Evolutionary conservation across 306 rosid species (phyloP).

Genomic region (Gleditsia sinensis): DNA sequence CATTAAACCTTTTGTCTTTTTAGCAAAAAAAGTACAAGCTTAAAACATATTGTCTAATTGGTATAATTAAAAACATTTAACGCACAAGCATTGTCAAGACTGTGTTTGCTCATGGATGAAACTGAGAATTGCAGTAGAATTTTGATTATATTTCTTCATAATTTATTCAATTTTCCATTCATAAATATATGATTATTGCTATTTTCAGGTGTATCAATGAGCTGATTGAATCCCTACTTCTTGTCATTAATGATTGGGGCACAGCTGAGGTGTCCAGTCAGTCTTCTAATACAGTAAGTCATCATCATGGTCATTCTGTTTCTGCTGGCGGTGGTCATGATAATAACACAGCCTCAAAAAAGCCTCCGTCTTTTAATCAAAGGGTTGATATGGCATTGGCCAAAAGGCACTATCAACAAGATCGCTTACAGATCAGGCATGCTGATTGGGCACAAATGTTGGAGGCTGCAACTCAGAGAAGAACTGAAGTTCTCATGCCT

Average conservation of each 20-base stretch:
- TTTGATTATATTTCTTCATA: conserved; percentile 1
- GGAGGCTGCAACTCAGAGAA: conserved; percentile 85
- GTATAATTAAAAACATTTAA: conserved; percentile 4
- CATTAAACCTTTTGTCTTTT: not conserved
- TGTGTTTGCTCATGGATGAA: not conserved
- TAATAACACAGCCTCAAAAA: conserved; percentile 42
- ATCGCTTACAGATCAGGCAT: not conserved
- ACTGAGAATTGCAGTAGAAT: not conserved
- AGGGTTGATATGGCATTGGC: not conserved
- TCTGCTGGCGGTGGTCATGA: conserved; percentile 31
- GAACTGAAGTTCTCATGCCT: conserved; percentile 95
- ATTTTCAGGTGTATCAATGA: conserved; percentile 82
- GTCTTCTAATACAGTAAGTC: conserved; percentile 47
- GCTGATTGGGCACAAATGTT: conserved; percentile 84
- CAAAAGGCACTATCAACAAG: not conserved
- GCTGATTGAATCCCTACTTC: conserved; percentile 70
- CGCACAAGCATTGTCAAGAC: not conserved
- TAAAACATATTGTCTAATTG: conserved; percentile 4
- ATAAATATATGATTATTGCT: conserved; percentile 8
- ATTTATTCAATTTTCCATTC: conserved; percentile 16
- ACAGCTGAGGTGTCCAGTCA: conserved; percentile 40
- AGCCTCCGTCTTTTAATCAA: not conserved
- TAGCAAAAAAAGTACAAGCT: not conserved
- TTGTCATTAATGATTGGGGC: conserved; percentile 53
- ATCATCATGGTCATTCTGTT: conserved; percentile 50